These are phyloP conservation scores for Asterochloris erici DNA, from an alignment of 139 green algal genomes.

Conservation along the genomic window DNA sequence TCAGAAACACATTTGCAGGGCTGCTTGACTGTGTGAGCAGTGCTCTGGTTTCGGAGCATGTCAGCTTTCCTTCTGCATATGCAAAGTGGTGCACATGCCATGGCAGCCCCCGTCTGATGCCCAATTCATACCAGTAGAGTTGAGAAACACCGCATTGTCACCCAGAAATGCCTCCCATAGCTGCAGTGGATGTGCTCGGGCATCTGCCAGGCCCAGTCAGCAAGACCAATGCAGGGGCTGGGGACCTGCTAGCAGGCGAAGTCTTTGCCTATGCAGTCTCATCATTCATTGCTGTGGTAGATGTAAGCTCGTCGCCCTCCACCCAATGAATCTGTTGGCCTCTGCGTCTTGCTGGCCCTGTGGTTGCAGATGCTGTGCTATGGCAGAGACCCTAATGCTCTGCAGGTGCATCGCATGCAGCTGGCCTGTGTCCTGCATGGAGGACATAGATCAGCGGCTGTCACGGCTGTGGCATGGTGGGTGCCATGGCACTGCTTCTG, in stretches of 20 bases:
- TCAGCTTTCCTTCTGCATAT: no score
- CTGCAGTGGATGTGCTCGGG: conserved; percentile 43
- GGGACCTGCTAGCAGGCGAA: conserved; percentile 50
- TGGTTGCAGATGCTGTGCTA: background rate
- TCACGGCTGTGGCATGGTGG: conserved; percentile 72
- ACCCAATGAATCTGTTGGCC: no score
- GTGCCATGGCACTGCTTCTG: background rate
- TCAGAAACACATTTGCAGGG: no score
- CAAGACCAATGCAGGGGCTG: conserved; percentile 43
- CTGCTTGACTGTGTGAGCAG: no score
- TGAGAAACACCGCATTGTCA: no score
- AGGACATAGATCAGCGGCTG: conserved; percentile 44
- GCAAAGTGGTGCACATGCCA: no score
- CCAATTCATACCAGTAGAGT: no score
- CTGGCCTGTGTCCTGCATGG: conserved; percentile 55
- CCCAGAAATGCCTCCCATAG: background rate
- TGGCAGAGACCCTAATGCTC: background rate
- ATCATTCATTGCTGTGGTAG: conserved; percentile 45
- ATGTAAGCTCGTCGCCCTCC: conserved; percentile 33
- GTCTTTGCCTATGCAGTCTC: conserved; percentile 67
- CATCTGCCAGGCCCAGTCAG: conserved; percentile 44
- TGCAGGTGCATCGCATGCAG: conserved; percentile 52
- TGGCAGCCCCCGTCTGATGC: no score
- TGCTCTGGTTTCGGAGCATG: no score
- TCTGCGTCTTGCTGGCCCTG: background rate